Conservation (phyloP, 2,329 filamentous ascomycete genomes). For the Trichophyton simii region DNA sequence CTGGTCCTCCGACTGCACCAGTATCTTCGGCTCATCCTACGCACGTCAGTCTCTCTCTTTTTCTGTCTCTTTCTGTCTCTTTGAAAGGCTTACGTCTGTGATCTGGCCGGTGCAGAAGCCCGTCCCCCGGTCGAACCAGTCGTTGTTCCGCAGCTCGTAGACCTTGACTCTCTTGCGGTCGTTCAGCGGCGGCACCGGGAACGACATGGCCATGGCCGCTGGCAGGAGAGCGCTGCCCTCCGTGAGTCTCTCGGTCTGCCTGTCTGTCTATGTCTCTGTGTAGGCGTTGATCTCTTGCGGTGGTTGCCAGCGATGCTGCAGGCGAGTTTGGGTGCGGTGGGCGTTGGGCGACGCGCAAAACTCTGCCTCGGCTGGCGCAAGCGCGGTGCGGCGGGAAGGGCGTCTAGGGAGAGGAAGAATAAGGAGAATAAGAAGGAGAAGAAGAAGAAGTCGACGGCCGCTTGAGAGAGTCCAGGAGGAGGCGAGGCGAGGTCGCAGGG, state of each 20-base stretch:
- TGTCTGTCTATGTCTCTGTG: constrained; percentile 22
- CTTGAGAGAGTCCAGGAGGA: no score
- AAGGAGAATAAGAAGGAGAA: background rate
- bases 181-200: constrained; percentile 36
- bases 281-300: no score
- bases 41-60: constrained; percentile 33
- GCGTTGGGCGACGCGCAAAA: background rate
- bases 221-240: constrained; percentile 16
- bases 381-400: background rate
- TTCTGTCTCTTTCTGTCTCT: background rate
- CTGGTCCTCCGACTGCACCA: constrained; percentile 88
- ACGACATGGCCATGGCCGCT: constrained; percentile 30
- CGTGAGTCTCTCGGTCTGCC: constrained; percentile 16
- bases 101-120: constrained; percentile 81
- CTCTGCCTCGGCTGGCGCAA: constrained; percentile 4
- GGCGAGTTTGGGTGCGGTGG: background rate
- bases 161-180: constrained; percentile 73
- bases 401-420: no score
- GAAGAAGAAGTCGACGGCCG: background rate
- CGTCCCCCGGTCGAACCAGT: constrained; percentile 97
- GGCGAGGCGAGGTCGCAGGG: background rate
- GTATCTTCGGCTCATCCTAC: constrained; percentile 71
- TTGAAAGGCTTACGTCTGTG: constrained; percentile 47
- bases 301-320: no score
- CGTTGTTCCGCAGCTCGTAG: constrained; percentile 95